Evolutionary conservation across 495 filamentous ascomycete species (phyloP), one percentile per base, ranked within the genome.

Genomic region (Cladorrhinum samala): DNA sequence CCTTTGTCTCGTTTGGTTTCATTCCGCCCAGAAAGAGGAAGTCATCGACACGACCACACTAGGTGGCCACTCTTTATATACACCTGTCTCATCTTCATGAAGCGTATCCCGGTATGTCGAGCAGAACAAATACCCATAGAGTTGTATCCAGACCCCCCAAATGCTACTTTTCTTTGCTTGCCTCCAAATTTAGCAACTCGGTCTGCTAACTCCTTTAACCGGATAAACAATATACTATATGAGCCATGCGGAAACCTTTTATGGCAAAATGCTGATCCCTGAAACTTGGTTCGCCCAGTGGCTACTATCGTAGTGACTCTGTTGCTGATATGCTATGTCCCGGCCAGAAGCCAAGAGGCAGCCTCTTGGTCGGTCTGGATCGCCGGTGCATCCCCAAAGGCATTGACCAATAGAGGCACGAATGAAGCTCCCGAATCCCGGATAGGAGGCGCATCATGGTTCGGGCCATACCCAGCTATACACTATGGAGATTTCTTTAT

Each of bases 191-290:
- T 52, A 46, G 49, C 37, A 39, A 14, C 23, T 39, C 30, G 16
- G 6, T 2, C 38, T 46, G 46, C 11, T 17, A 16, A 20, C 16
- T 18, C 21, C 27, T 59, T 62, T 62, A 62, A 46, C 60, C 56
- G 60, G 53, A 59, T 54, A 59, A 20, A 38, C 33, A 38, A 33
- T 11, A 33, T 9, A 9, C 48, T 44, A 50, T 53, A 43, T 41
- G 20, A 46, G 14, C 54, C 0, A 19, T 41, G 39, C 46, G 23
- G n/a, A 55, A 27, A n/a, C 46, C 40, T 50, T 51, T 46, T 62
- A 59, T 62, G 59, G 59, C 42, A 62, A 55, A 59, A 62, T 62
- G 56, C 56, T 51, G 59, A 56, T 62, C 56, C 54, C 46, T 45
- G 49, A 41, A 13, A 42, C 27, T 33, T 19, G 49, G 55, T 52